Percentiles rank a stretch among this genome's conserved stretches.
Evolutionary conservation across 139 green algal species (phyloP).

Genomic region (Tetradesmus obliquus): DNA sequence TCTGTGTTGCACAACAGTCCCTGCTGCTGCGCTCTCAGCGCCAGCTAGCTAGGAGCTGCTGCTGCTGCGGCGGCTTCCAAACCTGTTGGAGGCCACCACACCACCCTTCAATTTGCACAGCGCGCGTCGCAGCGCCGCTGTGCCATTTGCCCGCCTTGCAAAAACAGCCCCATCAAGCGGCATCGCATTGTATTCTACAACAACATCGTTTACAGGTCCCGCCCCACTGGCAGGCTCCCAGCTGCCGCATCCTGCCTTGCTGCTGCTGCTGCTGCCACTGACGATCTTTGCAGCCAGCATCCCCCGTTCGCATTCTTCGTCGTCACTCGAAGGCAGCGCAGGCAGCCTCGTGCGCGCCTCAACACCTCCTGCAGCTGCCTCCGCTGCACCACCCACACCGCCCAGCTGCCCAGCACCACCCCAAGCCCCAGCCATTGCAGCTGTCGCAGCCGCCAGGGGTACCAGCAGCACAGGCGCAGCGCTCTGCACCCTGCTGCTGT

Average conservation of each 20-base stretch:
- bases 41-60: not conserved
- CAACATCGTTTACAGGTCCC: not conserved
- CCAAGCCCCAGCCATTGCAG: not conserved
- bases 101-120: not conserved
- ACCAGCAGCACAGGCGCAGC: not conserved
- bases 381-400: not conserved
- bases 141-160: not conserved
- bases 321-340: not conserved
- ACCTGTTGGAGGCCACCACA: not conserved
- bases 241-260: not conserved
- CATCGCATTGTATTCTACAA: not conserved
- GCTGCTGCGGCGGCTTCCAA: not conserved
- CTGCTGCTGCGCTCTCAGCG: not conserved
- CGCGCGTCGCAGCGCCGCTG: not conserved
- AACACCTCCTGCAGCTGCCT: not conserved
- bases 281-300: not conserved
- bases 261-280: slow-evolving; percentile 14
- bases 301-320: not conserved
- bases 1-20: not conserved
- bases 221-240: not conserved
- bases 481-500: not conserved
- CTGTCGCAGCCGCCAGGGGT: not conserved
- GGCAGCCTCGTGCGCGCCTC: not conserved
- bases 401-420: not conserved
- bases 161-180: not conserved